These are phyloP conservation scores for Podospora appendiculata DNA, from an alignment of 495 filamentous ascomycete species.

Conservation along the genomic window DNA sequence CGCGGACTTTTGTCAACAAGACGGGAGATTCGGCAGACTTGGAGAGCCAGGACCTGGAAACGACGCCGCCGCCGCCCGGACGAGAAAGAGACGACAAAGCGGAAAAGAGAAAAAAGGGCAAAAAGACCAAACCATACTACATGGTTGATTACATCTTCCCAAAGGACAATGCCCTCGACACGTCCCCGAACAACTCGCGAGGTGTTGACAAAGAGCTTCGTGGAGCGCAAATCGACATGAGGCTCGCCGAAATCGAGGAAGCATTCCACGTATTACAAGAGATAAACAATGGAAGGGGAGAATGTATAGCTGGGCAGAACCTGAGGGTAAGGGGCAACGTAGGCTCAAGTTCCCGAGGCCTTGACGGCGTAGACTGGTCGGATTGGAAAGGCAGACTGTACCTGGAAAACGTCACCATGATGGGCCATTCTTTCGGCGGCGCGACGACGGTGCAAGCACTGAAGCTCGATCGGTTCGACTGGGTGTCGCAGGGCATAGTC, in stretches of 20 bases:
- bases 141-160: slow-evolving; percentile 39
- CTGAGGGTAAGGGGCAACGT: slow-evolving; percentile 41
- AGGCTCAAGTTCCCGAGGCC: slow-evolving; percentile 40
- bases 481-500: slow-evolving; percentile 49
- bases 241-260: slow-evolving; percentile 54
- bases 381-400: slow-evolving; percentile 32
- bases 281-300: slow-evolving; percentile 41
- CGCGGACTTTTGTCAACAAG: slow-evolving; percentile 49
- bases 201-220: slow-evolving; percentile 34
- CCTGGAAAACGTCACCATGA: slow-evolving; percentile 49
- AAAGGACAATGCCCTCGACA: slow-evolving; percentile 31
- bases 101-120: slow-evolving; percentile 1
- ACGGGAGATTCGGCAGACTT: slow-evolving; percentile 12
- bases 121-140: slow-evolving; percentile 17
- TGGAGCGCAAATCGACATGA: slow-evolving; percentile 52
- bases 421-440: slow-evolving; percentile 61
- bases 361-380: slow-evolving; percentile 29
- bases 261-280: slow-evolving; percentile 46
- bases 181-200: slow-evolving; percentile 23
- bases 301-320: slow-evolving; percentile 35
- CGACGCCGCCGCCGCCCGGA: background rate
- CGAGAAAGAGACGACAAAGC: background rate
- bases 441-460: slow-evolving; percentile 55
- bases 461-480: slow-evolving; percentile 38
- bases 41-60: slow-evolving; percentile 13